Percentiles rank a stretch among this genome's conserved stretches.
Evolutionary conservation across 495 filamentous ascomycete species (phyloP).

Genomic region (Hamigera avellanea): DNA sequence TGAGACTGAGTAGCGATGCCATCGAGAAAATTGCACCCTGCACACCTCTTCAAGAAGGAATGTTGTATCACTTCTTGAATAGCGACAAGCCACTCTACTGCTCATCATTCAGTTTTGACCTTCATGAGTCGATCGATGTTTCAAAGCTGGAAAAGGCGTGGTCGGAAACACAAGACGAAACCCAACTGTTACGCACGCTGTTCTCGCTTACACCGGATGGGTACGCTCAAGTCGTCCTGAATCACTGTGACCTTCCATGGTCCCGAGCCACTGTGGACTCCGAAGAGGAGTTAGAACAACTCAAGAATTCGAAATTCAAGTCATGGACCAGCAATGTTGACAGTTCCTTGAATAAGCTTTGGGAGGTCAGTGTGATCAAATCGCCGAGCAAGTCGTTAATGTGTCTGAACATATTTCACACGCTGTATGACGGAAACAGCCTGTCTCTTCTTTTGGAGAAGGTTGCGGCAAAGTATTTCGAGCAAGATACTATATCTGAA

Average conservation of each 20-base stretch:
- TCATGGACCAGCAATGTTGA: conserved; percentile 31
- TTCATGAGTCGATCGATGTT: conserved; percentile 30
- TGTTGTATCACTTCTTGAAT: conserved; percentile 56
- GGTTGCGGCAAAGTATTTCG: conserved; percentile 17
- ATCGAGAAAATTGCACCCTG: conserved; percentile 65
- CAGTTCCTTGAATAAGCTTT: conserved; percentile 17
- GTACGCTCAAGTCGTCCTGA: conserved; percentile 56
- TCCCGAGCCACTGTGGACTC: conserved; percentile 13
- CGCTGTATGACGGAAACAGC: conserved; percentile 65
- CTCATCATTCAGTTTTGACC: conserved; percentile 50
- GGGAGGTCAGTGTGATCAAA: conserved; percentile 31
- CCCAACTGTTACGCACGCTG: conserved; percentile 51
- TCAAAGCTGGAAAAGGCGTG: conserved; percentile 39
- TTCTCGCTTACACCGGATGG: conserved; percentile 60
- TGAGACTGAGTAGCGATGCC: conserved; percentile 30
- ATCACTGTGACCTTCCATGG: conserved; percentile 35
- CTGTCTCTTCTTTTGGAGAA: conserved; percentile 44
- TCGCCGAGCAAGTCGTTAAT: conserved; percentile 25
- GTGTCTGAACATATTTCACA: conserved; percentile 63
- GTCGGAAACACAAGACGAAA: conserved; percentile 27
- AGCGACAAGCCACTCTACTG: conserved; percentile 51
- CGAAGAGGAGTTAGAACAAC: conserved; percentile 16
- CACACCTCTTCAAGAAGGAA: conserved; percentile 69
- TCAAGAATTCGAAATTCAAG: conserved; percentile 14
- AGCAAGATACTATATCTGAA: not conserved